Conservation (phyloP, 164 flowering plant species). For the Litsea cubeba region DNA sequence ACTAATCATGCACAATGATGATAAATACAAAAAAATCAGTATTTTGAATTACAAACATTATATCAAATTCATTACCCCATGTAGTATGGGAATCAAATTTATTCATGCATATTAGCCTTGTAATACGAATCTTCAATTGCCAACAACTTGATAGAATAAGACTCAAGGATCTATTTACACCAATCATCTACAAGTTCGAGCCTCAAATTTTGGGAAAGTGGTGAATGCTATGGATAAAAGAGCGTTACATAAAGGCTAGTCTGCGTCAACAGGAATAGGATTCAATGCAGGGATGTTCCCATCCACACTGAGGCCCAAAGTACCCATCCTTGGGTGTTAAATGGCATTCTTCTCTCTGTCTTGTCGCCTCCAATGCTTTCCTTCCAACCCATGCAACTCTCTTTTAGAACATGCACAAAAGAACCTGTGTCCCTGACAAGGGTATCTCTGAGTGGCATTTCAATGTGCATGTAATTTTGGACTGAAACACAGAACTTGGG, state of each 20-base stretch:
- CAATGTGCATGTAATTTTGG: slow-evolving; percentile 24
- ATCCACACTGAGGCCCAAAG: slow-evolving; percentile 38
- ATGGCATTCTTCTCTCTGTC: slow-evolving; percentile 36
- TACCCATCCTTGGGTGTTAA: slow-evolving; percentile 59
- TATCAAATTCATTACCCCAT: no score
- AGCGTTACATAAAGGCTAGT: slow-evolving; percentile 40
- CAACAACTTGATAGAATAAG: no score
- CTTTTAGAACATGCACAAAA: slow-evolving; percentile 38
- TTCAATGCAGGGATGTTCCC: slow-evolving; percentile 57
- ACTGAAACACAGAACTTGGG: slow-evolving; percentile 32
- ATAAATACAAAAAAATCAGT: no score
- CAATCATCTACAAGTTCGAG: slow-evolving; percentile 52
- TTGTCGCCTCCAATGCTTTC: slow-evolving; percentile 33
- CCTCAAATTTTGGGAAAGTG: slow-evolving; percentile 50
- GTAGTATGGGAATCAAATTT: no score
- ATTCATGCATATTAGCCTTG: no score
- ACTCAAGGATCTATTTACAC: neutral
- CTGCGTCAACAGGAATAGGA: slow-evolving; percentile 33
- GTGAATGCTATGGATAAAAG: slow-evolving; percentile 72
- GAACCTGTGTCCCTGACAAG: slow-evolving; percentile 15
- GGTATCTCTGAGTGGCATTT: slow-evolving; percentile 9
- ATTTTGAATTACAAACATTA: no score
- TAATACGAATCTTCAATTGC: no score
- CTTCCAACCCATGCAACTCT: slow-evolving; percentile 60
- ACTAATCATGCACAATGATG: no score